Base-by-base conservation (phyloP, 129 eudicot species). In the Tagetes erecta region DNA sequence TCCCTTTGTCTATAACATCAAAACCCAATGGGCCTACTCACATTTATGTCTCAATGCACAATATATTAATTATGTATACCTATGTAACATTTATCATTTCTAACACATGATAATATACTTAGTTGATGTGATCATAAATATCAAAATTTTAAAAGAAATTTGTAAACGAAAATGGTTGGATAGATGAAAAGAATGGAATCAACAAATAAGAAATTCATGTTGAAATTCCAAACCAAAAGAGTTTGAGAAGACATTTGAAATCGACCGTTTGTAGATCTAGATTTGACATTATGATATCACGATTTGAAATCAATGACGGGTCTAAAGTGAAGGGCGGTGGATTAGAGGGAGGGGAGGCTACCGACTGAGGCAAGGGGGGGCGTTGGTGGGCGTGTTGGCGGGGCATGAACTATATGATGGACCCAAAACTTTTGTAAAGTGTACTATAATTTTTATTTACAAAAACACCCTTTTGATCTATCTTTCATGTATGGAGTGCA, bases 1-100 rank as follows among this genome's bases (percentile, higher is more conserved):
- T 66, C 63, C 81, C 83, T 74, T 66, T 70, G 31, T 56, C 60
- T 42, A 59, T 27, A 81, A 81, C 83, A 76, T 11, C 50, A 80
- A 52, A 80, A 65, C 77, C 76, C 49, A 45, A 34, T 20, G 69
- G 80, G 51, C 51, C 80, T 72, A 71, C 30, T 64, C 53, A 14
- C 72, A 79, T 79, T 79, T 79, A 79, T 79, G 56, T 50, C 73
- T 40, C 59, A 31, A 64, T 63, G 77, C 64, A 44, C 8, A 50
- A 64, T 72, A 27, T 74, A 50, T 73, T 60, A 60, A 35, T 35
- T 62, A 62, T 62, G 67, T 35, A 60, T 11, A 38, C 44, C 13
- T 62, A 13, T 62, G 67, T 62, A 20, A 27, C 60, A 11, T 35
- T 1, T 60, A 35, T 60, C 8, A 34, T 12, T 36, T 33, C 42